Base-by-base conservation (phyloP, 345 rosid genomes). In the Eucalyptus erythrocorys region DNA sequence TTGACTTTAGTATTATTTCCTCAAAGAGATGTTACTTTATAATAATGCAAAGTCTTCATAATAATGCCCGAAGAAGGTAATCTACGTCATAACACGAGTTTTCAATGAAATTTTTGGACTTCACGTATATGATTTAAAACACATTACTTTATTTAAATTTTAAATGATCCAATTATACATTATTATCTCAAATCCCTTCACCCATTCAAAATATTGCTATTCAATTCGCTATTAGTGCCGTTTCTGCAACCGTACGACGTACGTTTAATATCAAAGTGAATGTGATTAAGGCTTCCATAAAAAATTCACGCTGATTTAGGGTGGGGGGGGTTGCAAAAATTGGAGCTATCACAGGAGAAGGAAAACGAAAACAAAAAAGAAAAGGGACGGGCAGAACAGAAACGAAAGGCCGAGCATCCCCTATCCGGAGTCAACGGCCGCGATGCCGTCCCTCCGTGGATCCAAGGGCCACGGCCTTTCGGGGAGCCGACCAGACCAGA, bases 121-220 rank as follows among this genome's bases (percentile, higher is more conserved):
- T 53, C 21, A 21, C 2, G 5, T 21, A 7, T 19, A 8, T 53
- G 5, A 53, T 1, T 53, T 21, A 2, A 53, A 6, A 19, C 57
- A 7, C 4, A 2, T 21, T 22, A 55, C 1, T 55, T 22, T 55
- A 55, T 55, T 22, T 55, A 22, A 55, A 55, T 22, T 55, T 8
- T 2, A 0, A 8, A 8, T 1, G 12, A 4, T 2, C 10, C 0
- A 8, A 0, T 4, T 8, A 2, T 8, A 0, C 12, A 55, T 55
- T 55, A 22, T 55, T 53, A 53, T 53, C 5, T 53, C 10, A 8
- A 8, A 22, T 8, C 59, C 3, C 10, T 5, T 2, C 26, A 8
- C 26, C 3, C 3, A 0, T 16, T 6, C 7, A 51, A 17, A 1
- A 21, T 8, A 53, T 19, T 21, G 59, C 24, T 53, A 53, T 53